phyloP scores from a whole-genome alignment of 78 protist genomes.

The Cavenderia fasciculata region DNA sequence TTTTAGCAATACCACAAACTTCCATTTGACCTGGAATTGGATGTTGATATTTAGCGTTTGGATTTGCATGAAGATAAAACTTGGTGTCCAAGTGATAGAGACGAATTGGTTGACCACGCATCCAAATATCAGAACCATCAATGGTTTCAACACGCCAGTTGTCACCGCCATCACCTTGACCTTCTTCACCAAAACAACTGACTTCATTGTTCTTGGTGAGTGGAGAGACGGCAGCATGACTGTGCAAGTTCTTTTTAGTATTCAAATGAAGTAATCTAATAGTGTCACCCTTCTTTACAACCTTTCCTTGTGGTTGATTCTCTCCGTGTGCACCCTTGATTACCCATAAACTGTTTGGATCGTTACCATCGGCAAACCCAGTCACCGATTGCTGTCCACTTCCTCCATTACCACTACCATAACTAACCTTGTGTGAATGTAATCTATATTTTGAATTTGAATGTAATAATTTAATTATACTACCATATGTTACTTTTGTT shows the following conservation, averaged over 20 bases:
- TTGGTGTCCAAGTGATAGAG: constrained; percentile 81
- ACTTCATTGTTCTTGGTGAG: constrained; percentile 82
- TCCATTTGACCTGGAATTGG: constrained; percentile 88
- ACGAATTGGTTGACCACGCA: constrained; percentile 31
- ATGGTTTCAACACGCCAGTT: constrained; percentile 75
- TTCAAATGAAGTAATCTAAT: constrained; percentile 77
- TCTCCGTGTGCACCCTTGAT: constrained; percentile 67
- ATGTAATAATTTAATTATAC: constrained; percentile 82
- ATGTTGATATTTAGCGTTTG: constrained; percentile 59
- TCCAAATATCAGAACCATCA: constrained; percentile 60
- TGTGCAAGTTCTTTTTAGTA: constrained; percentile 82
- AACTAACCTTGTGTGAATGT: constrained; percentile 84
- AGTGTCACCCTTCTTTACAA: constrained; percentile 65
- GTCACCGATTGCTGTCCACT: constrained; percentile 90
- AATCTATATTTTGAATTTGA: constrained; percentile 44
- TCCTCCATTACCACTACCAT: constrained; percentile 84
- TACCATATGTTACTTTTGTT: constrained; percentile 84
- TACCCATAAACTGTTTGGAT: constrained; percentile 84
- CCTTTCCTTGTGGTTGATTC: constrained; percentile 36
- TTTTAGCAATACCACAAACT: constrained; percentile 20
- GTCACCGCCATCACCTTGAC: constrained; percentile 88
- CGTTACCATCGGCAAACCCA: constrained; percentile 86
- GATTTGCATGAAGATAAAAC: constrained; percentile 24
- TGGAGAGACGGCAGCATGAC: constrained; percentile 86
- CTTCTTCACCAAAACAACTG: constrained; percentile 86